These are phyloP conservation scores for Gillenia trifoliata DNA, from an alignment of 306 rosid genomes.

Conservation along the genomic window DNA sequence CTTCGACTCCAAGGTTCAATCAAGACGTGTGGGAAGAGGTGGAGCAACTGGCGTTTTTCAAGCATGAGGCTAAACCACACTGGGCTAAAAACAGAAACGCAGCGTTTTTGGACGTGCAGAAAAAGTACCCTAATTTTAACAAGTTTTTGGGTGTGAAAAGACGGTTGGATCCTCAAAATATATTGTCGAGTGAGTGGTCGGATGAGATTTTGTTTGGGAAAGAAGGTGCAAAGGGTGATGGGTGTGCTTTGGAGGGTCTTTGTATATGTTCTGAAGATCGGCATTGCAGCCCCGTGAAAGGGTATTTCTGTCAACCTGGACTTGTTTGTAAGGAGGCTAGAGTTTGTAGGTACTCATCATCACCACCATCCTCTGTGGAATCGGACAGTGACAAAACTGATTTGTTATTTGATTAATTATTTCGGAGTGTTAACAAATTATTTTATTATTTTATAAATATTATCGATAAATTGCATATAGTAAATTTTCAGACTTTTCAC, in stretches of 20 bases:
- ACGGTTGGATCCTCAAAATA: slow-evolving; percentile 50
- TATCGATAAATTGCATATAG: neutral
- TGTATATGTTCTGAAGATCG: slow-evolving; percentile 54
- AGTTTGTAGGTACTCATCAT: slow-evolving; percentile 50
- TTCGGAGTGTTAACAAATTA: neutral
- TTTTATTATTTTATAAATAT: neutral
- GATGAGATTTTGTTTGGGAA: slow-evolving; percentile 52
- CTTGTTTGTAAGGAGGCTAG: slow-evolving; percentile 56
- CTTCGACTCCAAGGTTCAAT: slow-evolving; percentile 54
- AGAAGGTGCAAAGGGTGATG: slow-evolving; percentile 37
- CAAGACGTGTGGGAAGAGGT: slow-evolving; percentile 73
- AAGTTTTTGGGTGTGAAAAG: slow-evolving; percentile 37
- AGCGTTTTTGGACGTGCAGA: slow-evolving; percentile 47
- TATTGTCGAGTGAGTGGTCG: slow-evolving; percentile 66
- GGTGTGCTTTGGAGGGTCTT: slow-evolving; percentile 69
- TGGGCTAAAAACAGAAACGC: slow-evolving; percentile 73
- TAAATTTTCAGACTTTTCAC: neutral
- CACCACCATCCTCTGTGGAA: slow-evolving; percentile 12
- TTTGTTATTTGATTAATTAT: neutral
- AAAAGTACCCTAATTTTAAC: slow-evolving; percentile 39
- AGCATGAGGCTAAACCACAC: slow-evolving; percentile 70
- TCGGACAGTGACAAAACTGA: neutral
- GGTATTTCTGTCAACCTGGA: slow-evolving; percentile 52
- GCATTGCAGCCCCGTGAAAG: slow-evolving; percentile 62
- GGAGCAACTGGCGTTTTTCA: slow-evolving; percentile 71